Base-by-base conservation (phyloP, 2,329 filamentous ascomycete species). In the Ilyonectria robusta region DNA sequence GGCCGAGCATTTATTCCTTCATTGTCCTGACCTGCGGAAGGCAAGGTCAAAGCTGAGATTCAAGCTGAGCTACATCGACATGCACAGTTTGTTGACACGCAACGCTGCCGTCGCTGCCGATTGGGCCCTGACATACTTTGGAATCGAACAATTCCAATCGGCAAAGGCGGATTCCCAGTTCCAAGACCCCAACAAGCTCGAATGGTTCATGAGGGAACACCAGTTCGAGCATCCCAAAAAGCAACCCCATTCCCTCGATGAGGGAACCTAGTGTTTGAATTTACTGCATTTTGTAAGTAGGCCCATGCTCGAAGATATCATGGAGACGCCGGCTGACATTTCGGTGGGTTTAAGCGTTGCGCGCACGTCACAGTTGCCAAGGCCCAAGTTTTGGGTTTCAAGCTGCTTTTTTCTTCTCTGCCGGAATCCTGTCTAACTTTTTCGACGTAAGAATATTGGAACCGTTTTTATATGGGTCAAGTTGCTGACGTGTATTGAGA, bases 101-200 rank as follows among this genome's bases (percentile, higher is more conserved):
- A 3, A 63, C 11, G 55, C 54, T 17, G 1, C 15, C 2, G 8
- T 42, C 21, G 53, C 66, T 6, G 48, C 58, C 37, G 33, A 65
- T 10, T 65, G 65, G 65, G 65, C 61, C 35, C 31, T 67, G 6
- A 29, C 19, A 5, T 57, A 47, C 55, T 67, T 67, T 23, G 35
- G 29, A 2, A 60, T 67, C 17, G 26, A 60, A 23, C 17, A 67
- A 6, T 67, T 67, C 35, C 23, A 53, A 6, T 6, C 19, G 0
- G 55, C 13, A 3, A n/a, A 33, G 42, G n/a, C 8, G 4, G 50
- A 54, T 4, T 59, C 53, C 37, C 17, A 15, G n/a, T 40, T 42
- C 9, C 21, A 17, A 11, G 21, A 48, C 10, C 19, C 10, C 5
- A 7, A 7, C 8, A 48, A 35, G 5, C 56, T 33, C 26, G 31